Evolutionary conservation across 352 stramenopile genomes (phyloP), one percentile per base, ranked within the genome.

Genomic region (Phytopythium montanum): DNA sequence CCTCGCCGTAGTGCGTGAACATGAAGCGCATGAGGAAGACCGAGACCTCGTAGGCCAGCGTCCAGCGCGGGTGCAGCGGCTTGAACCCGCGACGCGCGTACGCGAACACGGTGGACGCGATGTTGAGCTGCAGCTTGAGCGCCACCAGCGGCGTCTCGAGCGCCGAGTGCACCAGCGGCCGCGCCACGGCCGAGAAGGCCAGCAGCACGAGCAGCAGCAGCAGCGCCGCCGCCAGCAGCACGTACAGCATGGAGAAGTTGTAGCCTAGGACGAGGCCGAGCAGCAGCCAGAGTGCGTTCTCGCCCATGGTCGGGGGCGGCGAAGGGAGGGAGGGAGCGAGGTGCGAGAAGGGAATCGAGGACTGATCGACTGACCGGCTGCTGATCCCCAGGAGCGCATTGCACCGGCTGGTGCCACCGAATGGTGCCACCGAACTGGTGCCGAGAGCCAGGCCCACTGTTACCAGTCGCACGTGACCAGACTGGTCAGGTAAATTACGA

Each of bases 41-140:
- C 48, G 61, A 42, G 38, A 76, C 52, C 50, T 79, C 70, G 34
- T 68, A 75, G 26, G 59, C 41, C 18, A 76, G 59, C 34, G 67
- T 72, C 67, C 70, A 78, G 18, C 64, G 29, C 34, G 61, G 67
- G 36, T 69, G 65, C 5, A 72, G 53, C 21, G 61, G 67, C 3
- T 54, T 38, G 48, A 67, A 73, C 10, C 67, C 64, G 46, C 62
- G 56, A 4, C 21, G 10, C 18, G 46, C 39, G 42, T 52, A 64
- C 28, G 36, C 45, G 29, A 38, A 26, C 34, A 61, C n/a, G n/a
- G 56, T 61, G 1, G 49, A 59, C 21, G 60, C 23, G 34, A 65
- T 53, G 44, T 65, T 65, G 41, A 65, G 42, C 23, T 51, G 44
- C 44, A 51, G 44, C 50, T 31, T 42, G 29, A 55, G 49, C 31